Evolutionary conservation across 2,329 filamentous ascomycete species (phyloP), one percentile per base, ranked within the genome.

Genomic region (Rosellinia necatrix): DNA sequence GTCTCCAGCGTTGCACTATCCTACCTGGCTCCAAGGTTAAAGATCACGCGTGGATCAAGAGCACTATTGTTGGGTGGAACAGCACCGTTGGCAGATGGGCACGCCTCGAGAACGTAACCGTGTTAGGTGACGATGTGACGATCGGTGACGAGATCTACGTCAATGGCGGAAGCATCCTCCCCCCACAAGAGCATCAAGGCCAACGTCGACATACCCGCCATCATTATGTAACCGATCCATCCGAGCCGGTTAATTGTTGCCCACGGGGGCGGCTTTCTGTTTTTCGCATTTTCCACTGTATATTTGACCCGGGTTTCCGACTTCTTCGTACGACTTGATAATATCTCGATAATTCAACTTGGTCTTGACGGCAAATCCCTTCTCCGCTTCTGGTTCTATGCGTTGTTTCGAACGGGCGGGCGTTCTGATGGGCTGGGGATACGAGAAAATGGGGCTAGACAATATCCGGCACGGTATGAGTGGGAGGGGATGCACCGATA

Each of bases 1-100:
- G 93, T 66, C 83, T 99, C 64, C 93, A 97, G 78, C 88, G 94
- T 68, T 96, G 90, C 70, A 94, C 97, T 21, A 78, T 99, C 53
- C 83, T 99, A 63, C 84, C 88, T 60, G 90, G 91, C 69, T 91
- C 89, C 77, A 96, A 96, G 80, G 88, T 97, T 76, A 97, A 97
- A 84, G 94, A 99, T 73, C 93, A 99, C 74, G 94, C 94, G 43
- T 97, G 93, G 93, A 85, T 99, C 75, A 97, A 97, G 86, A 96
- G 90, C 73, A 94, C 93, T 68, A 97, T 99, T 74, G 92, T 97
- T 49, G 93, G 93, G 70, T 99, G 93, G 93, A 96, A 97, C 83
- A 96, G 91, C 80, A 89, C 86, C 30, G 91, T 99, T 54, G 93
- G 93, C 71, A 90, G 89, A 72, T 99, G 93, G 93, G 93, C 93